Conservation (phyloP, 179 eudicot genomes). For the Monotropa hypopitys region DNA sequence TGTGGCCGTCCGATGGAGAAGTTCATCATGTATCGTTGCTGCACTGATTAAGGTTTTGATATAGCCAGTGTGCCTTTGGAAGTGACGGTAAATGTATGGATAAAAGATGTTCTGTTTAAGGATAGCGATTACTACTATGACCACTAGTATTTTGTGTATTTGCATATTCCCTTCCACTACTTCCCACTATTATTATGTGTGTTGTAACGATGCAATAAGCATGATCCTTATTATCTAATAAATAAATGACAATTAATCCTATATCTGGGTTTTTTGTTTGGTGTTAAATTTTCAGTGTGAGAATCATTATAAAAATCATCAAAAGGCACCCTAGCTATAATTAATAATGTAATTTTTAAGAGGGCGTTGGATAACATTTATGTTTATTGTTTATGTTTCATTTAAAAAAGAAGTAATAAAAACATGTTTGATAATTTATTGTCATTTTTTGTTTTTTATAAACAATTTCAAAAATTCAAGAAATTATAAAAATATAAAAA, state of each 20-base stretch:
- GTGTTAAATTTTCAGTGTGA: too few species aligned
- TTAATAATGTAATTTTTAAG: too few species aligned
- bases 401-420: too few species aligned
- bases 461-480: too few species aligned
- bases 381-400: too few species aligned
- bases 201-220: not conserved
- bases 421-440: too few species aligned
- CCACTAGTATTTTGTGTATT: not conserved
- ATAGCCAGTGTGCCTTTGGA: not conserved
- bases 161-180: not conserved
- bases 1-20: constrained; percentile 70
- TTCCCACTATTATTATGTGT: not conserved
- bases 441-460: too few species aligned
- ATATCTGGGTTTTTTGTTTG: too few species aligned
- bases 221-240: not conserved
- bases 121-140: not conserved
- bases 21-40: constrained; percentile 85
- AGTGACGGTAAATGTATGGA: not conserved
- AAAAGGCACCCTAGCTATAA: too few species aligned
- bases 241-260: not conserved
- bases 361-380: too few species aligned
- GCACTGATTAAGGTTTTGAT: constrained; percentile 35
- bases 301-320: too few species aligned
- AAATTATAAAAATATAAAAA: too few species aligned
- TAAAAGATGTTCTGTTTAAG: not conserved